Evolutionary conservation across 1,284 basidiomycete genomes (phyloP), one percentile per base, ranked within the genome.

Genomic region (Serendipita sp.): DNA sequence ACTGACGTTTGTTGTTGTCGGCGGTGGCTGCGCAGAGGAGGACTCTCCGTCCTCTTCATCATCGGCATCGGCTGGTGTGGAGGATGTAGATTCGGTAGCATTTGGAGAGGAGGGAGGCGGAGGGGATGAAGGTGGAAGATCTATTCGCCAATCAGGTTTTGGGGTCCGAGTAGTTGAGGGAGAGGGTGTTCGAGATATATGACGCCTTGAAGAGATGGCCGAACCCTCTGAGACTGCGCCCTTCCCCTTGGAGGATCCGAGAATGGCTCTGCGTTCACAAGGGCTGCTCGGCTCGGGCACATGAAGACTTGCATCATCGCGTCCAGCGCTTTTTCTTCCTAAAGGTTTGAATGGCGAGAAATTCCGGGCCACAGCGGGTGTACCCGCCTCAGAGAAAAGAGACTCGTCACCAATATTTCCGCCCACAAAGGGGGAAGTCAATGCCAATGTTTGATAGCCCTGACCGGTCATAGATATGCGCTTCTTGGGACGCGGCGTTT

Each of bases 121-220:
- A 22, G 53, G 53, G 15, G 53, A 58, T n/a, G 53, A 58, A 58
- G 53, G 53, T 34, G 53, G 53, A n/a, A 58, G 53, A 32, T 58
- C 32, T 8, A 32, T 32, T 10, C 15, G 15, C 53, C 53, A 58
- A 32, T 35, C 29, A 34, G 53, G 53, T 32, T 58, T 22, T 22
- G 53, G 26, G 53, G 26, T 26, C 10, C 53, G 53, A 58, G 29
- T 12, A 4, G 10, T 8, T 22, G 34, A n/a, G 17, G 53, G 53
- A 8, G 53, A 58, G 8, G 53, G 17, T 6, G 53, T 30, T 4
- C 26, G n/a, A 22, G 26, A 1, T 10, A 32, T 6, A 6, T 41
- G 38, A 41, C 13, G 6, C 13, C 38, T 13, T 13, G 38, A 41
- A 41, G 38, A 5, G 2, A 13, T 41, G 38, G 38, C 38, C 5